Percentiles rank a stretch among this genome's conserved stretches.
phyloP scores from a whole-genome alignment of 2,329 filamentous ascomycete species.

The Beauveria bassiana region DNA sequence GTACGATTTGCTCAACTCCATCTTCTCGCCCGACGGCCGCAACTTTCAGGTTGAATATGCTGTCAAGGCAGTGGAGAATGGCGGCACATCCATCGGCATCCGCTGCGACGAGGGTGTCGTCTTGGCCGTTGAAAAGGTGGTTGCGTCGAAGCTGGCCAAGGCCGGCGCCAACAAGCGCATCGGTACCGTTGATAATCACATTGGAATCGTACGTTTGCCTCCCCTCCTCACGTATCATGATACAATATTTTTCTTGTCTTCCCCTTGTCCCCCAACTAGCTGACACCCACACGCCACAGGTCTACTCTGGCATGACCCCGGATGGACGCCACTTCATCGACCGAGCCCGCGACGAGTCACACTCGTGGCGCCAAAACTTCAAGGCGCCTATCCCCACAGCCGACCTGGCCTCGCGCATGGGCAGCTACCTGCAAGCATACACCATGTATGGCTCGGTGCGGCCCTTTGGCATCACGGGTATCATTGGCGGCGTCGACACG shows the following conservation, averaged over 20 bases:
- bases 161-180: constrained; percentile 95
- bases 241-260: no score
- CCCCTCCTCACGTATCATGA: background rate
- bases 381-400: constrained; percentile 87
- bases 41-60: constrained; percentile 99
- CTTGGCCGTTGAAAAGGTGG: constrained; percentile 91
- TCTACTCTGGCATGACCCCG: constrained; percentile 87
- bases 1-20: constrained; percentile 98
- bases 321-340: constrained; percentile 94
- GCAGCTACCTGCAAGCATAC: constrained; percentile 93
- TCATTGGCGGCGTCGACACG: constrained; percentile 88
- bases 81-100: constrained; percentile 92
- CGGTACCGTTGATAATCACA: constrained; percentile 84
- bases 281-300: constrained; percentile 42
- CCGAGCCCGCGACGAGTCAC: constrained; percentile 87
- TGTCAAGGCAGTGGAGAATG: constrained; percentile 96
- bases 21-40: constrained; percentile 97
- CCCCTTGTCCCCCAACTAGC: background rate
- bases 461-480: constrained; percentile 92
- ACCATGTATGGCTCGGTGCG: constrained; percentile 95
- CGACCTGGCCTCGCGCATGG: constrained; percentile 86
- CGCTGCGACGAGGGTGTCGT: constrained; percentile 96
- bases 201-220: constrained; percentile 67
- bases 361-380: constrained; percentile 85
- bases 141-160: constrained; percentile 92